Conservation (phyloP, 257 asterid species). For the Galeopsis tetrahit region DNA sequence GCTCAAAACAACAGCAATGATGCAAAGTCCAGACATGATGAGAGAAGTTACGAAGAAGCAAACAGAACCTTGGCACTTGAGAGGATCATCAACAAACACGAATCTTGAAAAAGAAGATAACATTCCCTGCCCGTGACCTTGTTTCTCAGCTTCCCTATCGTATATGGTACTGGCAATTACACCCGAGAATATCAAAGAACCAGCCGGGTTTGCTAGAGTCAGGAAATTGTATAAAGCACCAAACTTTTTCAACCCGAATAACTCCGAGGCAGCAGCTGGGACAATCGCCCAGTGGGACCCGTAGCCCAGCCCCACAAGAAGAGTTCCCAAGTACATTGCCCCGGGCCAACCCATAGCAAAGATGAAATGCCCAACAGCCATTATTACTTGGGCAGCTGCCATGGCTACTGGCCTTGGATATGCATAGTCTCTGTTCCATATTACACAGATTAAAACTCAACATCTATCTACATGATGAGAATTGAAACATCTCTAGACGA, state of each 20-base stretch:
- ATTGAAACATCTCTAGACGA: background rate
- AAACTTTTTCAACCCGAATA: conserved; percentile 80
- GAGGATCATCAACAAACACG: conserved; percentile 51
- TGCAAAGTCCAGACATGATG: conserved; percentile 82
- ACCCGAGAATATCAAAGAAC: conserved; percentile 75
- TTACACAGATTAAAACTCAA: background rate
- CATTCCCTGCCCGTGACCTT: conserved; percentile 50
- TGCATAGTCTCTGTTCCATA: conserved; percentile 64
- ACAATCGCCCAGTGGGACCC: conserved; percentile 93
- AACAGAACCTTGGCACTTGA: conserved; percentile 70
- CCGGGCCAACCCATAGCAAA: conserved; percentile 94
- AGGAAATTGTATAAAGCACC: conserved; percentile 78
- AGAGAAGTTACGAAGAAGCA: conserved; percentile 80
- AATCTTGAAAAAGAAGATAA: conserved; percentile 48
- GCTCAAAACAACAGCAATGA: conserved; percentile 65
- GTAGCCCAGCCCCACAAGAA: conserved; percentile 91
- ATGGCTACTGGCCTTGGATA: conserved; percentile 80
- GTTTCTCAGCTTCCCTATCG: conserved; percentile 76
- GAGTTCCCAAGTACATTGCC: conserved; percentile 79
- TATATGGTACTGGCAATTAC: conserved; percentile 80
- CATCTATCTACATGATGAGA: background rate
- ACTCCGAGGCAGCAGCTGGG: conserved; percentile 85
- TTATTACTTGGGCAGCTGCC: conserved; percentile 75
- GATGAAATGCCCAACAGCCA: conserved; percentile 85
- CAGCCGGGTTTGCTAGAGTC: conserved; percentile 79